Conservation (phyloP, 441 rosid genomes). For the Melastoma candidum region DNA sequence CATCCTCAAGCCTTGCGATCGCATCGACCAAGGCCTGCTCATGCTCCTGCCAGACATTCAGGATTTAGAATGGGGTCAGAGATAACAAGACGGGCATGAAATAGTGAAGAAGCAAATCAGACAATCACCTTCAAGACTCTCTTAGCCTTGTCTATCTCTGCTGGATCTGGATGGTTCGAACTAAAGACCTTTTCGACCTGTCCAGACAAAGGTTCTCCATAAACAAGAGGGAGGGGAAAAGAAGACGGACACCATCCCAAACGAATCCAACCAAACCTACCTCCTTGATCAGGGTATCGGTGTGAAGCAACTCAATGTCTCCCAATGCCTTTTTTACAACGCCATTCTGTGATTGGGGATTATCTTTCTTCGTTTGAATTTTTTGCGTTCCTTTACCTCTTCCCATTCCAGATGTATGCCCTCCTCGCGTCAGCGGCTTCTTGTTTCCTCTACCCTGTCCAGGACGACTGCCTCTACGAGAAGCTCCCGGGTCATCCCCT, state of each 20-base stretch:
- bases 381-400: conserved; percentile 13
- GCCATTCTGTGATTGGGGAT: conserved; percentile 13
- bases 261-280: conserved; percentile 4
- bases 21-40: conserved; percentile 17
- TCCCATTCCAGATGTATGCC: conserved; percentile 4
- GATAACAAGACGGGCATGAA: not conserved
- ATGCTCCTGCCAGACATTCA: conserved; percentile 10
- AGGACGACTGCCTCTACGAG: conserved; percentile 9
- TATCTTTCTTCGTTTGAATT: conserved; percentile 7
- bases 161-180: conserved; percentile 6
- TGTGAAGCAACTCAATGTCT: conserved; percentile 14
- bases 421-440: conserved; percentile 13
- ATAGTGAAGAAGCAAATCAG: not conserved
- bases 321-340: conserved; percentile 11
- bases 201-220: not conserved
- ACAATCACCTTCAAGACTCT: conserved; percentile 12
- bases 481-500: conserved; percentile 12
- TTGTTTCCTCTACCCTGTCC: conserved; percentile 8
- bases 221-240: too few relatives aligned
- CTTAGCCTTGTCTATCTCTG: conserved; percentile 12
- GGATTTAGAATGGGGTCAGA: not conserved
- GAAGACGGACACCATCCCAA: too few relatives aligned
- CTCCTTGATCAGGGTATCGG: conserved; percentile 16
- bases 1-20: conserved; percentile 13
- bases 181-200: conserved; percentile 13